These are phyloP conservation scores for Leishmania arabica DNA, from an alignment of 208 protist species.

Conservation along the genomic window DNA sequence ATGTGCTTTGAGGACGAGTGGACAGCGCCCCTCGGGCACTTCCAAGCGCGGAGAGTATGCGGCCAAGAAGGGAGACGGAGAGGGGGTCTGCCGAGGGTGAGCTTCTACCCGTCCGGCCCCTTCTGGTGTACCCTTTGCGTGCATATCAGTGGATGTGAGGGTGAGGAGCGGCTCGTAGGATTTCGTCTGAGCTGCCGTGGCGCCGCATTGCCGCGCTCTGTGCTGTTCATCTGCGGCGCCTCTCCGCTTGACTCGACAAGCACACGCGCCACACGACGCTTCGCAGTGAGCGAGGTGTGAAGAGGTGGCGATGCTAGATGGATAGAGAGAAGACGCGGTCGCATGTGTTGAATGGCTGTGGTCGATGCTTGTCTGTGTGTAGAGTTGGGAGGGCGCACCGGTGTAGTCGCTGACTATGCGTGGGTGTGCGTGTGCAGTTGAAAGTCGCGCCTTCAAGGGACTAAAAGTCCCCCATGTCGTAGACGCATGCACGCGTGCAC, in stretches of 20 bases:
- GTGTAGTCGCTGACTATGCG: background rate
- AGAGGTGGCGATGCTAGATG: background rate
- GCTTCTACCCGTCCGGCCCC: background rate
- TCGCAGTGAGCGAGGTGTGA: background rate
- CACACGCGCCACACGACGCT: background rate
- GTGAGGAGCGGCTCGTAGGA: background rate
- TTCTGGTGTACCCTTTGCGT: background rate
- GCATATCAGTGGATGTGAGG: background rate
- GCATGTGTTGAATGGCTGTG: background rate
- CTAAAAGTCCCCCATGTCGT: background rate
- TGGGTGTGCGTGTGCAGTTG: background rate
- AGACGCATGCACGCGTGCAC: background rate
- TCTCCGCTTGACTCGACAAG: background rate
- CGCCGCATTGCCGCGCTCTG: background rate
- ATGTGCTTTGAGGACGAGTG: slow-evolving; percentile 22
- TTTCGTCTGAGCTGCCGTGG: background rate
- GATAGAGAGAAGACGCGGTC: background rate
- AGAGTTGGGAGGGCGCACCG: background rate
- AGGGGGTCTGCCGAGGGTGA: background rate
- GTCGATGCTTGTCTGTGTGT: background rate
- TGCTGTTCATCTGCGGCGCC: background rate
- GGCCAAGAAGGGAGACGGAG: background rate
- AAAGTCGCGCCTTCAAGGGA: background rate
- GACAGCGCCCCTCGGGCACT: background rate
- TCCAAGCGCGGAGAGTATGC: background rate